Evolutionary conservation across 768 basidiomycete genomes (phyloP).

Genomic region (Boletus fagicola): DNA sequence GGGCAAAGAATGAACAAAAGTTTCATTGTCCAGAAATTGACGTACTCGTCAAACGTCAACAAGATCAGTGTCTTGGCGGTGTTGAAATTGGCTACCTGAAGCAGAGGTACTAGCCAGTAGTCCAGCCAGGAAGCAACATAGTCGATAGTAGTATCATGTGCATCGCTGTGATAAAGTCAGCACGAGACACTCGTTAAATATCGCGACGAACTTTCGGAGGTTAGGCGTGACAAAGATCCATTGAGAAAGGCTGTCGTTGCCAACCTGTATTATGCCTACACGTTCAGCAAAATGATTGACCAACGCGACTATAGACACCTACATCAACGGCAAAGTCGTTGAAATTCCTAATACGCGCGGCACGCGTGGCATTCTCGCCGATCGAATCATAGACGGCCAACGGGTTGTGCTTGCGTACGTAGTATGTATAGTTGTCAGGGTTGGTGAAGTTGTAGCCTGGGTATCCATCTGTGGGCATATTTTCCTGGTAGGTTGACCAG

Average conservation of each 20-base stretch:
- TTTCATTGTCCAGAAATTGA: conserved; percentile 6
- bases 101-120: conserved; percentile 52
- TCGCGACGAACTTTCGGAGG: conserved; percentile 31
- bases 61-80: conserved; percentile 52
- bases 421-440: conserved; percentile 44
- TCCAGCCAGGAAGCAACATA: conserved; percentile 46
- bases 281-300: background rate
- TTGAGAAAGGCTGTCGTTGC: conserved; percentile 49
- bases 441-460: conserved; percentile 37
- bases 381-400: conserved; percentile 52
- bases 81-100: conserved; percentile 53
- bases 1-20: background rate
- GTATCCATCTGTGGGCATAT: conserved; percentile 51
- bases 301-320: background rate
- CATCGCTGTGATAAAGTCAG: conserved; percentile 43
- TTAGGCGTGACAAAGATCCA: conserved; percentile 67
- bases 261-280: conserved; percentile 11
- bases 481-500: conserved; percentile 64
- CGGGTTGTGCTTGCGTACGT: conserved; percentile 58
- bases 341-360: conserved; percentile 52
- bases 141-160: conserved; percentile 55
- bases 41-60: conserved; percentile 63
- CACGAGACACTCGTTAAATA: background rate
- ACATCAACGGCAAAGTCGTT: conserved; percentile 61
- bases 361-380: conserved; percentile 40